Conservation (phyloP, 371 early-diverging fungal genomes). For the Basidiobolus meristosporus region DNA sequence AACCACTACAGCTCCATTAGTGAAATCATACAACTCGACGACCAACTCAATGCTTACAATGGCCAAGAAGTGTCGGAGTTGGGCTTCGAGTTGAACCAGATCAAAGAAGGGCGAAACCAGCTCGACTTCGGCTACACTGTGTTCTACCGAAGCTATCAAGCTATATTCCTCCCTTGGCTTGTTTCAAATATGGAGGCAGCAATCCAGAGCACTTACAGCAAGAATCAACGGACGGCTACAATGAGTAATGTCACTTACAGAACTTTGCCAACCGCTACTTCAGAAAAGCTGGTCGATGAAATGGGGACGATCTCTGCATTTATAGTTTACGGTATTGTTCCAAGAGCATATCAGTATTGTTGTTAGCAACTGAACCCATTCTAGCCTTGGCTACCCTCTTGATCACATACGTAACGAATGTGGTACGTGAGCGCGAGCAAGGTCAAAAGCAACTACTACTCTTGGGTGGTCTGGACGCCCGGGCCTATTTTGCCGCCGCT, state of each 20-base stretch:
- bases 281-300: not conserved
- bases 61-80: no score
- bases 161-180: not conserved
- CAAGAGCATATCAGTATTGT: no score
- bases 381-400: slow-evolving; percentile 11
- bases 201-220: not conserved
- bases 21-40: no score
- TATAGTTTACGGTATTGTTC: not conserved
- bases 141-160: not conserved
- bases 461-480: slow-evolving; percentile 11
- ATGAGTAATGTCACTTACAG: not conserved
- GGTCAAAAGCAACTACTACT: slow-evolving; percentile 12
- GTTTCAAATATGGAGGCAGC: not conserved
- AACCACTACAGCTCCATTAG: no score
- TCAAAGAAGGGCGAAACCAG: not conserved
- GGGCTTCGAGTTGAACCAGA: no score
- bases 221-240: no score
- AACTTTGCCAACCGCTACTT: not conserved
- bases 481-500: slow-evolving; percentile 10
- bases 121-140: no score
- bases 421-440: slow-evolving; percentile 12
- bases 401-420: slow-evolving; percentile 9
- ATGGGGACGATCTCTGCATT: not conserved
- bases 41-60: no score
- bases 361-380: no score